Percentiles rank a stretch among this genome's conserved stretches.
Conservation (phyloP, 129 eudicot genomes). For the Escallonia herrerae region DNA sequence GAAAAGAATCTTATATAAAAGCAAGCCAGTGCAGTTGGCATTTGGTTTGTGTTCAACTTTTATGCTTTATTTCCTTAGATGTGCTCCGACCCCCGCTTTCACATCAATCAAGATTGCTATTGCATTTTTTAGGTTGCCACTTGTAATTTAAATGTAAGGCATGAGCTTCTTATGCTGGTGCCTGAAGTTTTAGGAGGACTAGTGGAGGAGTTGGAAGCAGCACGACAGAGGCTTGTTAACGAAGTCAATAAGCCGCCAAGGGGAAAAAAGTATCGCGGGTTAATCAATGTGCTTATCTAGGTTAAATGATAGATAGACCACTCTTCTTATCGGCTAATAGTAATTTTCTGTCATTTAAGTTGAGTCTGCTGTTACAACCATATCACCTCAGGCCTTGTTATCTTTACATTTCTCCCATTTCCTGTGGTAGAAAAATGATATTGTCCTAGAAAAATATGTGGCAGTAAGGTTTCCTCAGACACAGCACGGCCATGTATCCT, state of each 20-base stretch:
- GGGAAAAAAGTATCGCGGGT: conserved; percentile 62
- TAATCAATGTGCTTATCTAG: background rate
- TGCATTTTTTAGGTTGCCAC: conserved; percentile 51
- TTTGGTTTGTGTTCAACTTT: background rate
- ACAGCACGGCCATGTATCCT: too few species aligned
- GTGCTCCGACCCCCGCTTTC: background rate
- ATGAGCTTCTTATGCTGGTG: conserved; percentile 81
- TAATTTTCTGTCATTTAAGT: background rate
- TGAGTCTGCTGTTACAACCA: too few species aligned
- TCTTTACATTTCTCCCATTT: too few species aligned
- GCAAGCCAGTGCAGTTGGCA: background rate
- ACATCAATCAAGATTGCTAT: background rate
- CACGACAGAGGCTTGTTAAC: conserved; percentile 66
- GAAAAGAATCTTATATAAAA: too few species aligned
- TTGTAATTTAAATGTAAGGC: conserved; percentile 63
- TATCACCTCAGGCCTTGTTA: too few species aligned
- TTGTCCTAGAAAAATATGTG: too few species aligned
- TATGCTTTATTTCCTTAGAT: background rate
- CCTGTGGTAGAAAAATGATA: too few species aligned
- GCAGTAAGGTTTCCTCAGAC: too few species aligned
- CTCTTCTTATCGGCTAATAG: background rate
- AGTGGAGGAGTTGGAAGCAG: conserved; percentile 82
- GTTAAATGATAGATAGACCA: background rate
- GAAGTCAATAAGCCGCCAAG: conserved; percentile 97
- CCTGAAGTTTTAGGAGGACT: conserved; percentile 80